Evolutionary conservation across 352 stramenopile genomes (phyloP).

Genomic region (Pythium phragmiticola): DNA sequence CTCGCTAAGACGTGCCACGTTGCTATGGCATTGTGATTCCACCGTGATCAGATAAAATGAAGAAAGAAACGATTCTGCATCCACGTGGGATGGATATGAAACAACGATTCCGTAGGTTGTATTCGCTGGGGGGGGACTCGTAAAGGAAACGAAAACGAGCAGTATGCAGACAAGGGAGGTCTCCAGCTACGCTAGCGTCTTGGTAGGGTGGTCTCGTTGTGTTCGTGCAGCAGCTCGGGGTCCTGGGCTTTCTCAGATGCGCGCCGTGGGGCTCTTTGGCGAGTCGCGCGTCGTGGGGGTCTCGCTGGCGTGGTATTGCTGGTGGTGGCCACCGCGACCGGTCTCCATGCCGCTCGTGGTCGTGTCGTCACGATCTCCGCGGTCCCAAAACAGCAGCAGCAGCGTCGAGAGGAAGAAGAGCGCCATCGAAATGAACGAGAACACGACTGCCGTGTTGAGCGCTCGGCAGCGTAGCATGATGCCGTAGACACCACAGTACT

Average conservation of each 20-base stretch:
- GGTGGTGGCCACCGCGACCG: slow-evolving; percentile 1
- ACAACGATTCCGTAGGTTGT: no score
- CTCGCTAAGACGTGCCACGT: no score
- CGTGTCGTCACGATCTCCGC: slow-evolving; percentile 24
- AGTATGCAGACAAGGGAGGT: no score
- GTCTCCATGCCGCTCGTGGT: slow-evolving; percentile 18
- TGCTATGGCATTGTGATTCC: no score
- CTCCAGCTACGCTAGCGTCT: no score
- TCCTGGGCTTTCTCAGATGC: slow-evolving; percentile 7
- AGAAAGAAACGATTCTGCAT: no score
- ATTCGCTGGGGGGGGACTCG: no score
- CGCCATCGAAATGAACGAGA: slow-evolving; percentile 62
- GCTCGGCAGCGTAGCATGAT: slow-evolving; percentile 66
- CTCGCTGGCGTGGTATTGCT: slow-evolving; percentile 15
- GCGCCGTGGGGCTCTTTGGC: slow-evolving; percentile 20
- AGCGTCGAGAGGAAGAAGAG: slow-evolving; percentile 49
- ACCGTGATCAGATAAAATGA: no score
- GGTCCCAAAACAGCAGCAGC: slow-evolving; percentile 40
- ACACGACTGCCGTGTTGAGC: slow-evolving; percentile 55
- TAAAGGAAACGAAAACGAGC: no score
- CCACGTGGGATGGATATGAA: no score
- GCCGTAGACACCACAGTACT: slow-evolving; percentile 58
- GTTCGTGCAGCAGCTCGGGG: no score
- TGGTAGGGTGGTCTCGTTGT: no score
- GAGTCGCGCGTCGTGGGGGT: slow-evolving; percentile 22